A percentile compares a stretch with the other conserved stretches of the same genome.
These are phyloP conservation scores for Murraya koenigii DNA, from an alignment of 345 rosid species.

Conservation along the genomic window DNA sequence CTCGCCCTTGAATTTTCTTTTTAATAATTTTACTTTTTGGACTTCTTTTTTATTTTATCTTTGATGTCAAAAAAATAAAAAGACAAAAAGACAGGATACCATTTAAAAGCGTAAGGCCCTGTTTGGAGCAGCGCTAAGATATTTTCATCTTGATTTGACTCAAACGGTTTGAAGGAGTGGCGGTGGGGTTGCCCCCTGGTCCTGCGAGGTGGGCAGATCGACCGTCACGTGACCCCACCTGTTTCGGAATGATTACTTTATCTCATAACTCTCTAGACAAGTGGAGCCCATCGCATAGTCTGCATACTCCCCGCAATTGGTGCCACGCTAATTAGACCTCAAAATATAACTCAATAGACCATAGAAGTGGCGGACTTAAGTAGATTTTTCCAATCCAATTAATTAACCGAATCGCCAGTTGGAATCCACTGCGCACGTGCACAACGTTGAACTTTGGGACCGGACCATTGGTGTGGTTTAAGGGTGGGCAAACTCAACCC, in stretches of 20 bases:
- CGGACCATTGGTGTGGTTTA: too few species aligned
- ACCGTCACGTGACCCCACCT: constrained; percentile 43
- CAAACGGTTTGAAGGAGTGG: too few species aligned
- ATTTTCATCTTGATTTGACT: too few species aligned
- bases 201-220: constrained; percentile 50
- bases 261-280: neutral
- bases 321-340: constrained; percentile 12
- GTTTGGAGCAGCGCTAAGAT: too few species aligned
- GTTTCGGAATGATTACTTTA: constrained; percentile 30
- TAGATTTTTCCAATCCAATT: constrained; percentile 16
- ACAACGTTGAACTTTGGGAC: neutral
- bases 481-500: too few species aligned
- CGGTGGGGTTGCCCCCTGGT: constrained; percentile 19
- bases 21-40: too few species aligned
- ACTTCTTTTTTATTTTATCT: too few species aligned
- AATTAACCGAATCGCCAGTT: neutral
- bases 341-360: neutral
- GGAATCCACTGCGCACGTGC: constrained; percentile 37
- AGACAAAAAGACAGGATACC: too few species aligned
- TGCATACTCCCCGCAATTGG: constrained; percentile 17
- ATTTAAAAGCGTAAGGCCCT: too few species aligned
- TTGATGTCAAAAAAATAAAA: too few species aligned
- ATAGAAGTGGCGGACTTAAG: constrained; percentile 17
- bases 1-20: too few species aligned
- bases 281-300: neutral